Evolutionary conservation across 2,329 filamentous ascomycete species (phyloP), one percentile per base, ranked within the genome.

Genomic region (Aspergillus sclerotialis): DNA sequence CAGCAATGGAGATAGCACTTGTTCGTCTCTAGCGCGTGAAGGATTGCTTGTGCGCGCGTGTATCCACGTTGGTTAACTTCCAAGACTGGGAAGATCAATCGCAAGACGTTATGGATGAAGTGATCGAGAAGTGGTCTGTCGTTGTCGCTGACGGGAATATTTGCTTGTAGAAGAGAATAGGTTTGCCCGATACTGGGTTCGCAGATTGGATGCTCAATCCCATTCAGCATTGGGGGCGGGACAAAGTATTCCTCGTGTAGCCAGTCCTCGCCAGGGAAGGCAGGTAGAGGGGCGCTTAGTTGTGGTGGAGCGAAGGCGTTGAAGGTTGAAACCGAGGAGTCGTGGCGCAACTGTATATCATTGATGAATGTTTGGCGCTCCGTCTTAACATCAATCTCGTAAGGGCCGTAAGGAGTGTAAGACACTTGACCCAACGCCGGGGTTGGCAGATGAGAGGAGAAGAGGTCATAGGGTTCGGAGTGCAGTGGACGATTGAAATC

Each of bases 1-100:
- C 90, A 96, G 69, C 89, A 95, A 70, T 96, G 89, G 19, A 95
- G 74, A 62, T 95, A 98, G 47, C 81, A 83, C 61, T 85, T 89
- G 75, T 96, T 98, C 49, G 76, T 84, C 58, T 93, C 85, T 21
- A 98, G 73, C 6, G 90, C 85, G 4, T 85, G 87, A 11, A 96
- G 75, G 46, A 96, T 82, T 41, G 94, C 76, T 50, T 92, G 83
- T 2, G 84, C 80, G 41, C 82, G 78, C 24, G 87, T 80, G 2
- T 82, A 84, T 25, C 87, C 87, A 50, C 85, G 84, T 58, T 93
- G 87, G 59, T 92, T 93, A 26, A 81, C 80, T 64, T 96, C 89
- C 21, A 94, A 75, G 35, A 96, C 82, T 10, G 92, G 92, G 63
- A 95, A 96, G 56, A 95, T 82, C 43, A 85, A 80, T 28, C 86